Percentiles rank a stretch among this genome's conserved stretches.
phyloP scores from a whole-genome alignment of 192 early-diverging fungal genomes.

The Backusella mclennaniae region DNA sequence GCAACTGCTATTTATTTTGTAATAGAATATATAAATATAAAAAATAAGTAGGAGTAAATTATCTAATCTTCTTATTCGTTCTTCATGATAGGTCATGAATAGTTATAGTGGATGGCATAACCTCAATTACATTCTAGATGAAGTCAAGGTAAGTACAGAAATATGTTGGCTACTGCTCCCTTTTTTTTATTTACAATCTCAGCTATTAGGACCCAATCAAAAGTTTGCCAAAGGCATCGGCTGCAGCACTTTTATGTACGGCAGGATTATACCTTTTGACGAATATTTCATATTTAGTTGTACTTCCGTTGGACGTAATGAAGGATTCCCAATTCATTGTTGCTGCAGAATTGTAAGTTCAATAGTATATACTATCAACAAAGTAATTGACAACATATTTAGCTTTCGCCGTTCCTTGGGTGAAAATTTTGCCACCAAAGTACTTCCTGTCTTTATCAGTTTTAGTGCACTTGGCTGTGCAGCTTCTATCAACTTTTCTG shows the following conservation, averaged over 20 bases:
- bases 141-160: constrained; percentile 18
- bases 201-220: constrained; percentile 14
- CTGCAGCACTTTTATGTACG: constrained; percentile 16
- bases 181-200: background rate
- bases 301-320: constrained; percentile 24
- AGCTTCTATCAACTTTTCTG: constrained; percentile 15
- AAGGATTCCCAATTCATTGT: constrained; percentile 29
- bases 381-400: background rate
- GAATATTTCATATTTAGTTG: constrained; percentile 26
- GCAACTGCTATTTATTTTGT: constrained; percentile 32
- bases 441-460: constrained; percentile 31
- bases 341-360: constrained; percentile 30
- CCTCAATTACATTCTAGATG: constrained; percentile 30
- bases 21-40: background rate
- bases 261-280: constrained; percentile 25
- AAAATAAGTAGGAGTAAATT: background rate
- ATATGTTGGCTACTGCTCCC: background rate
- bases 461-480: constrained; percentile 29
- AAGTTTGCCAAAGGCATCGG: constrained; percentile 21
- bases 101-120: constrained; percentile 30
- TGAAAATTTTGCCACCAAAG: constrained; percentile 18
- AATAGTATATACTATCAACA: background rate
- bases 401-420: constrained; percentile 27
- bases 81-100: constrained; percentile 6
- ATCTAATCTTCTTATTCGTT: background rate